phyloP scores from a whole-genome alignment of 2,329 filamentous ascomycete species.

The Penicillium occitanis region DNA sequence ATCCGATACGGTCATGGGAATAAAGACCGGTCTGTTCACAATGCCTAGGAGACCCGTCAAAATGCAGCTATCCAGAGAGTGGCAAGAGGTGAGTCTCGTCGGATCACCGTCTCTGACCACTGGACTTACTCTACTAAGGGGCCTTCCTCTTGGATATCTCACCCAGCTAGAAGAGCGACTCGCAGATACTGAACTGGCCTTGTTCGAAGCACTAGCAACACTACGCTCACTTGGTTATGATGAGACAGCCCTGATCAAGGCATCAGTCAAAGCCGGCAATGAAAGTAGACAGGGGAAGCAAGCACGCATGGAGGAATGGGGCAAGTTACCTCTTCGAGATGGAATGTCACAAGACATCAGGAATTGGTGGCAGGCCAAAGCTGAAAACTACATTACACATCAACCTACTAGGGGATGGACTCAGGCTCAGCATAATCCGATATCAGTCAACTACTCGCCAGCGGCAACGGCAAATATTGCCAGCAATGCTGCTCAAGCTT shows the following conservation, averaged over 20 bases:
- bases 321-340: not conserved
- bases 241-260: not conserved
- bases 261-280: not conserved
- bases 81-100: not conserved
- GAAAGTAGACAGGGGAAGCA: not conserved
- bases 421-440: not conserved
- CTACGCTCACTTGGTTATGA: constrained; percentile 10
- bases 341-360: not conserved
- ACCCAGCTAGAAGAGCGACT: constrained; percentile 42
- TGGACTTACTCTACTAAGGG: not conserved
- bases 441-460: not conserved
- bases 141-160: constrained; percentile 35
- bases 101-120: not conserved
- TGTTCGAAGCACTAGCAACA: constrained; percentile 27
- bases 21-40: not conserved
- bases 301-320: constrained; percentile 8
- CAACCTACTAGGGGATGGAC: not conserved
- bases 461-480: not conserved
- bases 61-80: not conserved
- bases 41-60: not conserved
- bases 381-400: not conserved
- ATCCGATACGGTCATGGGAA: not conserved
- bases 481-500: not conserved
- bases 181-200: constrained; percentile 30
- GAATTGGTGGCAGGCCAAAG: not conserved